Evolutionary conservation across 306 rosid genomes (phyloP).

Genomic region (Astragalus glycyphyllos): DNA sequence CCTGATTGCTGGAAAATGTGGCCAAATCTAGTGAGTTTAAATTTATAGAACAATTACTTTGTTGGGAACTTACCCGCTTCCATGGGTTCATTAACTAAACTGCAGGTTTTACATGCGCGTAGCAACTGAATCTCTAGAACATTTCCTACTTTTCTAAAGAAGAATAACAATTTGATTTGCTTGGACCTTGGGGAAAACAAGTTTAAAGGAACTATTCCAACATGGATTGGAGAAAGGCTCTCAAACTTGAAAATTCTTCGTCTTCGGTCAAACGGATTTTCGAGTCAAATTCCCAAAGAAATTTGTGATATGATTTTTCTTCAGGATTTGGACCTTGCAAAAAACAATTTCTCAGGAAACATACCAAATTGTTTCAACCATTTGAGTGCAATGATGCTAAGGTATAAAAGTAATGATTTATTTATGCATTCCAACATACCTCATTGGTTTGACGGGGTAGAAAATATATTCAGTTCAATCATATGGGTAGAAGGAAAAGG

Average conservation of each 20-base stretch:
- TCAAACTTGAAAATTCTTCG: neutral
- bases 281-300: neutral
- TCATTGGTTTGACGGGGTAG: no score
- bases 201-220: neutral
- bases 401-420: neutral
- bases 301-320: no score
- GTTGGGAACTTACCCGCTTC: no score
- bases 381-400: constrained; percentile 31
- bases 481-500: neutral
- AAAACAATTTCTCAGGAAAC: no score
- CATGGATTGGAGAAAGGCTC: constrained; percentile 13
- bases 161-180: neutral
- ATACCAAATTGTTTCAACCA: neutral
- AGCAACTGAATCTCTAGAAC: neutral
- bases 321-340: no score
- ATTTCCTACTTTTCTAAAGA: neutral
- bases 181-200: constrained; percentile 30
- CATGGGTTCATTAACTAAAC: no score
- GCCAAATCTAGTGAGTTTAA: no score
- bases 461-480: neutral
- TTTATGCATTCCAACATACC: no score
- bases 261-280: neutral
- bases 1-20: no score
- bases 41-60: no score
- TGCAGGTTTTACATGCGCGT: no score